Base-by-base conservation (phyloP, 768 basidiomycete genomes). In the Xanthoconium purpureum region DNA sequence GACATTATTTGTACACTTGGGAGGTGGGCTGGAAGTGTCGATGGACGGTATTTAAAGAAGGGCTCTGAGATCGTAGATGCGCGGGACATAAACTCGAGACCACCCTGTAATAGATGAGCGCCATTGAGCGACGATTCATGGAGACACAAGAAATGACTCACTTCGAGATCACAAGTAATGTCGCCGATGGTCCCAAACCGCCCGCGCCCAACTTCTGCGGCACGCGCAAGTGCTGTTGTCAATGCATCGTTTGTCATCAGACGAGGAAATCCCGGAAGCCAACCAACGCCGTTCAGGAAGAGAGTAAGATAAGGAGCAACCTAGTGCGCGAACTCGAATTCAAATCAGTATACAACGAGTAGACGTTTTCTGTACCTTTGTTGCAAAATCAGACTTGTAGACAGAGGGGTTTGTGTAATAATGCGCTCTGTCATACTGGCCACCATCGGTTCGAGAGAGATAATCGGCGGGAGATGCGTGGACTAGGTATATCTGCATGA, bases 131-230 rank as follows among this genome's bases (percentile, higher is more conserved):
- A 47, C 17, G 13, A 50, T 6, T 11, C 7, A 6, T 3, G 11
- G 30, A 13, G 30, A 33, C 7, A 7, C 33, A 3, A n/a, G n/a
- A 32, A 30, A 39, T 11, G 14, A 58, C 76, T 18, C 51, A 87
- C 89, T 66, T 83, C 80, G n/a, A 92, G 77, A 66, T 97, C 94
- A 66, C 94, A 96, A 59, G 84, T 92, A 37, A 97, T 88, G 66
- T 97, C 94, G 2, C 90, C 91, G 24, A 97, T 80, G 52, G 83
- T 87, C 10, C 79, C 78, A 63, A 87, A 87, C 24, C 89, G 77
- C 15, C 77, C 81, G 3, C 74, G 78, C 8, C 82, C 81, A 2
- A 87, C 63, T 9, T 74, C 67, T 38, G 76, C 74, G 0, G 83
- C 87, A 4, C 71, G 75, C 35, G 72, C 58, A 8, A 87, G 77